Percentiles rank a stretch among this genome's conserved stretches.
These are phyloP conservation scores for Penicillium sp. DNA, from an alignment of 2,329 filamentous ascomycete species.

Conservation along the genomic window DNA sequence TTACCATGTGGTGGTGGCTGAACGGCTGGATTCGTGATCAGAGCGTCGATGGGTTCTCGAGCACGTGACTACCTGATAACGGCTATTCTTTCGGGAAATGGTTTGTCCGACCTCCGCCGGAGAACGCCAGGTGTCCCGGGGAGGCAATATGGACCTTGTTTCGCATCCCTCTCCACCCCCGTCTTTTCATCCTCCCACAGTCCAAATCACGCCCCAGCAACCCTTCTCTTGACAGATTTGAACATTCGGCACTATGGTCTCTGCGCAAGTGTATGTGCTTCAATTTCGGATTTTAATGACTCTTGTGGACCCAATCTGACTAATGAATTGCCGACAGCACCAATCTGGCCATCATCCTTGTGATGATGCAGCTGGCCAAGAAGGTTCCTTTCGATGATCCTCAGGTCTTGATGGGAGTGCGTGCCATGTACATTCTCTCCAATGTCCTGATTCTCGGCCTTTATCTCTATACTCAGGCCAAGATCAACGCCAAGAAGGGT, in stretches of 20 bases:
- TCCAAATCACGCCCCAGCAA: slow-evolving; percentile 7
- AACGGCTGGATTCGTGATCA: background rate
- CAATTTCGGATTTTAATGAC: background rate
- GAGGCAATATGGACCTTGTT: slow-evolving; percentile 7
- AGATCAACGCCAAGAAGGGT: slow-evolving; percentile 98
- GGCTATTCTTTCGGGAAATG: background rate
- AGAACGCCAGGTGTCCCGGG: slow-evolving; percentile 18
- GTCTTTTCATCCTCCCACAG: background rate
- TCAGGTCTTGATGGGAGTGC: slow-evolving; percentile 59
- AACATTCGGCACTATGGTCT: slow-evolving; percentile 53
- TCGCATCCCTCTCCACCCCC: slow-evolving; percentile 1
- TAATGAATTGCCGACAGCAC: slow-evolving; percentile 52
- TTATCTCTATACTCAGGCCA: slow-evolving; percentile 76
- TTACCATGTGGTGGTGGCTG: background rate
- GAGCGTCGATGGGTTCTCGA: background rate
- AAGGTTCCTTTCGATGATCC: slow-evolving; percentile 90
- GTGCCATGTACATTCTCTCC: slow-evolving; percentile 59
- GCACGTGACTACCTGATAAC: slow-evolving; percentile 3
- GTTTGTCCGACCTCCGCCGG: slow-evolving; percentile 9
- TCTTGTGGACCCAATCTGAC: background rate
- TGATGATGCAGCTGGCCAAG: slow-evolving; percentile 98
- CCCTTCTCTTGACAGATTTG: slow-evolving; percentile 12
- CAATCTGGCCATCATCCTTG: slow-evolving; percentile 89
- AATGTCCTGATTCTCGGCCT: slow-evolving; percentile 78
- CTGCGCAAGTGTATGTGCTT: slow-evolving; percentile 56